Base-by-base conservation (phyloP, 139 green algal genomes). In the Pleodorina starrii region DNA sequence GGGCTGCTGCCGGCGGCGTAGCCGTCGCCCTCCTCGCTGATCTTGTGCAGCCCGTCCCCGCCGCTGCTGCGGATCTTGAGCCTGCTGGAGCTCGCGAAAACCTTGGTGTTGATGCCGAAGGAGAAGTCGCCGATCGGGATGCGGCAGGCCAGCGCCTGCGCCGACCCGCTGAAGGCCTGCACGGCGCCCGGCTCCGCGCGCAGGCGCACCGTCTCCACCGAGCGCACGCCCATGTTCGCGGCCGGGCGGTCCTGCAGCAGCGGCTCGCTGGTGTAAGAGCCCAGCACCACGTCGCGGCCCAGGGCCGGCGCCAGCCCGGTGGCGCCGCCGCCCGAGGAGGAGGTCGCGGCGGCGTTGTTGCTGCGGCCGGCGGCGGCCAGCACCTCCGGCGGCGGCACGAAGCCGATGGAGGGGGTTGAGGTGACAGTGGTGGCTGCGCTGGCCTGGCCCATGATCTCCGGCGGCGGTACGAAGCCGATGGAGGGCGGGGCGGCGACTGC, bases 51-150 rank as follows among this genome's bases (percentile, higher is more conserved):
- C n/a, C n/a, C n/a, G n/a, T n/a, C n/a, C n/a, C n/a, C 44, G 21
- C 32, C 32, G n/a, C 50, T 66, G 44, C 43, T 66, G 44, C 44
- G 29, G 9, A 48, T 14, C n/a, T 66, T 83, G 43, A 59, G 72
- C 72, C 23, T n/a, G 21, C 25, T 35, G 10, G 42, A 54, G 80
- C 82, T 88, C 9, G 57, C n/a, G 46, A 88, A 88, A 12, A 88
- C 82, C 29, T 48, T 16, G 6, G 63, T 38, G 66, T 88, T 88
- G 35, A 88, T 88, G 63, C 82, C 82, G 44, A 88, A 88, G 7
- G 44, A 71, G 82, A 88, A 88, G 44, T 29, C 44, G 43, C 81
- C 81, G 19, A 63, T 9, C 0, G 81, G 81, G 38, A 86, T 59
- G 27, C 74, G 48, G 25, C 43, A 7, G 10, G 74, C 32, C 6